Evolutionary conservation across 2,329 filamentous ascomycete species (phyloP).

Genomic region (Pseudocercospora ulei): DNA sequence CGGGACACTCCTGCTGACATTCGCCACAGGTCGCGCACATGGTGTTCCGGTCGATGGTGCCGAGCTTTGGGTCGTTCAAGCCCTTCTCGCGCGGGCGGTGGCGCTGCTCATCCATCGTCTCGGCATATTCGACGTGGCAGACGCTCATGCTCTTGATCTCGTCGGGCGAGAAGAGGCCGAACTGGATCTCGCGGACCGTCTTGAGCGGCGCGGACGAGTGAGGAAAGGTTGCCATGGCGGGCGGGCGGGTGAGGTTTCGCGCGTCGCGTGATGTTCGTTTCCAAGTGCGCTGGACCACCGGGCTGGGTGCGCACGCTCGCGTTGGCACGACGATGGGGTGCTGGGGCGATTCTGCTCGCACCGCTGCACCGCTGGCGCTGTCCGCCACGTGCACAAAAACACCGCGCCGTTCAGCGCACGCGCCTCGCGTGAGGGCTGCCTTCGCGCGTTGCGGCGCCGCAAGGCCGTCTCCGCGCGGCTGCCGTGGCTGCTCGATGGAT

Average conservation of each 20-base stretch:
- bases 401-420: slow-evolving; percentile 27
- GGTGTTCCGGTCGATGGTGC: slow-evolving; percentile 90
- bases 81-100: slow-evolving; percentile 82
- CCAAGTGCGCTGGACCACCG: slow-evolving; percentile 9
- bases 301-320: slow-evolving; percentile 6
- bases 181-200: slow-evolving; percentile 98
- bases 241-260: slow-evolving; percentile 28
- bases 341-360: slow-evolving; percentile 7
- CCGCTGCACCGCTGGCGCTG: slow-evolving; percentile 12
- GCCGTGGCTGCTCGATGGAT: slow-evolving; percentile 14
- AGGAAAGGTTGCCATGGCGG: slow-evolving; percentile 81
- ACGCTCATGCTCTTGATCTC: slow-evolving; percentile 99
- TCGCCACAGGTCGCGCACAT: slow-evolving; percentile 95
- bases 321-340: slow-evolving; percentile 9
- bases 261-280: slow-evolving; percentile 5
- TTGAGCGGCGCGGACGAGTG: slow-evolving; percentile 93
- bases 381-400: slow-evolving; percentile 21
- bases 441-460: slow-evolving; percentile 22
- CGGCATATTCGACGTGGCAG: slow-evolving; percentile 90
- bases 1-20: slow-evolving; percentile 89
- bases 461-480: slow-evolving; percentile 15
- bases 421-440: slow-evolving; percentile 30
- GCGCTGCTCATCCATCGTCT: slow-evolving; percentile 97
- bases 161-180: slow-evolving; percentile 91
- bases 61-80: slow-evolving; percentile 89